Base-by-base conservation (phyloP, 441 rosid species). In the Corymbia citriodora region DNA sequence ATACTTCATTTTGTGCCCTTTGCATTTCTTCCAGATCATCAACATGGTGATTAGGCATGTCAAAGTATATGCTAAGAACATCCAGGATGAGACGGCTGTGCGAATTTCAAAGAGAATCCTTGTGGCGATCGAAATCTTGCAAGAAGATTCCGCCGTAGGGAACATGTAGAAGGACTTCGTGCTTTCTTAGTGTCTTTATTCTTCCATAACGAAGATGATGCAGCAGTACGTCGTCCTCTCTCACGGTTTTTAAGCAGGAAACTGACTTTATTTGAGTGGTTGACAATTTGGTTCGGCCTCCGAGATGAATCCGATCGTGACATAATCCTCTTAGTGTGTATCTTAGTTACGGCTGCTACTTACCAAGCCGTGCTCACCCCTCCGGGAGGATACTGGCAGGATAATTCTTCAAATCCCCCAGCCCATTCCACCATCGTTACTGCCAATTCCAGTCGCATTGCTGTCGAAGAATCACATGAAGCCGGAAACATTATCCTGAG, bases 221-320 rank as follows among this genome's bases (percentile, higher is more conserved):
- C 29, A 8, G 23, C 21, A 57, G 29, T 9, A 57, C 23, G 63
- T 57, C 29, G 25, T 57, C 63, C 70, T 61, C 70, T 61, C 16
- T 29, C 33, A 12, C 70, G 27, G 14, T 61, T 1, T 61, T 61
- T 61, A 27, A 65, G 74, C 74, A n/a, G 2, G 1, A 8, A 65
- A 65, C 74, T 65, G n/a, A 15, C 74, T 16, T 31, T 15, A 19
- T 17, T 16, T 17, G 74, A 15, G 74, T 3, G 17, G 21, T 65
- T n/a, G 2, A 5, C 3, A 65, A 7, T 4, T n/a, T 2, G 0
- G 2, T 65, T 65, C 2, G 0, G 10, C 40, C 17, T 14, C 6
- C 10, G 0, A 65, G 40, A 65, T 65, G 40, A 65, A 16, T 16
- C 0, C 4, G 74, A 19, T 31, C 8, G 40, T 3, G 0, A n/a